Evolutionary conservation across 129 eudicot genomes (phyloP), one percentile per base, ranked within the genome.

Genomic region (Glebionis coronaria): DNA sequence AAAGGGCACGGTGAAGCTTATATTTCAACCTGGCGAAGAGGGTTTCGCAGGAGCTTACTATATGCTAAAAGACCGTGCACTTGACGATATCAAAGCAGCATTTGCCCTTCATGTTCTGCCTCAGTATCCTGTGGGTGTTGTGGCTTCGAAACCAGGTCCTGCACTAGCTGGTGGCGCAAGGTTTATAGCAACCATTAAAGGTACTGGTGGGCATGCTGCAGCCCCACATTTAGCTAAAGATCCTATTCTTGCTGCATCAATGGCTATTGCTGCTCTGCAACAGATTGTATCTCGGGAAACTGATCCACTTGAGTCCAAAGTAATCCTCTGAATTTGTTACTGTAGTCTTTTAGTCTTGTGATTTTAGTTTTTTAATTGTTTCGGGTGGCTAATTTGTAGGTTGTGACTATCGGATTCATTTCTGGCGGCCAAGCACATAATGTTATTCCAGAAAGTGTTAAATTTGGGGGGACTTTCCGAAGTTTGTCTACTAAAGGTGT

Each of bases 1-100:
- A 13, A 58, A 81, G 92, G 92, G 92, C 16, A 85, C 88, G 4
- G 80, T 85, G 25, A 82, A 85, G 78, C 82, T 85, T 60, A 77
- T 85, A 51, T 85, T 85, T 73, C 92, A 85, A 80, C 92, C 92
- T 3, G 92, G 88, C 0, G 92, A 85, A 65, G 88, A 85, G 76
- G 92, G 88, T 38, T 74, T 58, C 40, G 79, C 92, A 4, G 88
- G 92, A 25, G 88, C 83, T 65, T 77, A 85, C 57, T 85, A 85
- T 77, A 80, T 85, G 92, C 62, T 85, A 19, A 76, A 85, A 61
- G 75, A 82, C 7, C 65, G 80, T 46, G 82, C 71, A 76, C 83
- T 85, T 44, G 83, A 79, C n/a, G 42, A 74, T 28, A 65, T 85
- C 35, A 61, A 78, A 73, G 88, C 92, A 59, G 85, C 80, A 20